Percentiles rank a stretch among this genome's conserved stretches.
Evolutionary conservation across 2,329 filamentous ascomycete species (phyloP).

Genomic region (Colletotrichum falcatum): DNA sequence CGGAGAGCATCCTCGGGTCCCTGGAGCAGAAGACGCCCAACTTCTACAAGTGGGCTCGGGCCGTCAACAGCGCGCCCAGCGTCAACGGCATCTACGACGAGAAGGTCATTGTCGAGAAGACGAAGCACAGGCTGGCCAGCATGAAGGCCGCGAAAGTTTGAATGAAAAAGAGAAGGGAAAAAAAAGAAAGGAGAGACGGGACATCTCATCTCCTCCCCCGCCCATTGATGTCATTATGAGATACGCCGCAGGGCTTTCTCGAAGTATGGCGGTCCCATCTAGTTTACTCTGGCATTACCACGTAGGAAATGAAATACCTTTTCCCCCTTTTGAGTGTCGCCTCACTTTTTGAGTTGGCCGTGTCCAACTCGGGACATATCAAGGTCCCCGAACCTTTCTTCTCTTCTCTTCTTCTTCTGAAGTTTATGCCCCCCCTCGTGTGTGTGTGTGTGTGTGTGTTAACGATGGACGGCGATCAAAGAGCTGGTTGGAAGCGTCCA

Average conservation of each 20-base stretch:
- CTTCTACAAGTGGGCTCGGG: constrained; percentile 75
- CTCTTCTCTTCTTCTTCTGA: too few relatives aligned
- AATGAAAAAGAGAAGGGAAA: too few relatives aligned
- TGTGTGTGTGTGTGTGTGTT: too few relatives aligned
- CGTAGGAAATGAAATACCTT: background rate
- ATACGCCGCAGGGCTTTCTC: background rate
- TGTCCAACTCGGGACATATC: too few relatives aligned
- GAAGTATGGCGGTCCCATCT: constrained; percentile 1
- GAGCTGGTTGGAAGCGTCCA: background rate
- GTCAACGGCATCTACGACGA: constrained; percentile 74
- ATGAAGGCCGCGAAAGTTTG: constrained; percentile 15
- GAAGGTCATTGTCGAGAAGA: constrained; percentile 55
- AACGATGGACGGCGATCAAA: background rate
- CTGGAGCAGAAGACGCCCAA: constrained; percentile 69
- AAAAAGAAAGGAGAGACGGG: background rate
- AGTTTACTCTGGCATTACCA: too few relatives aligned
- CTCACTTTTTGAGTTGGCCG: constrained; percentile 2
- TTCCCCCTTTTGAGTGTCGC: background rate
- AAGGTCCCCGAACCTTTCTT: too few relatives aligned
- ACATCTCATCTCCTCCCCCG: background rate
- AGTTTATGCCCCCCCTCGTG: too few relatives aligned
- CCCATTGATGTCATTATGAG: background rate
- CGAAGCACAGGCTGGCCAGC: constrained; percentile 53
- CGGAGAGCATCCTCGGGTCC: constrained; percentile 57
- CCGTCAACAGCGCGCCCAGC: constrained; percentile 71